Conservation (phyloP, 768 basidiomycete species). For the Suillus brevipes region DNA sequence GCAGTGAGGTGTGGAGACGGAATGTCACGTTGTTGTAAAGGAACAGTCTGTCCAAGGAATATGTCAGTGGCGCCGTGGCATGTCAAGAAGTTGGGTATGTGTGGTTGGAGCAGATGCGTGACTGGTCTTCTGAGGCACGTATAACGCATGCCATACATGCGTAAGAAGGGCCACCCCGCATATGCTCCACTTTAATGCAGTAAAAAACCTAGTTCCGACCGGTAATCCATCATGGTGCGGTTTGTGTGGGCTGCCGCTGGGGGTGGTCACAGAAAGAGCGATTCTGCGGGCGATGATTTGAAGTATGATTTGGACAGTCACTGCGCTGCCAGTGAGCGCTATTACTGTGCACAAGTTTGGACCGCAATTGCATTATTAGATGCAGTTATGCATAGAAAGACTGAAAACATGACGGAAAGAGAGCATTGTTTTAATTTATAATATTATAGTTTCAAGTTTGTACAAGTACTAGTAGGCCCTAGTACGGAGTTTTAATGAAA, state of each 20-base stretch:
- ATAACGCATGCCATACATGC: not conserved
- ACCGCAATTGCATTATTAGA: not conserved
- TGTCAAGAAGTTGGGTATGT: conserved; percentile 72
- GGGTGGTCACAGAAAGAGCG: not conserved
- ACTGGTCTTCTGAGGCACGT: not conserved
- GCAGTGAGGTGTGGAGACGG: conserved; percentile 95
- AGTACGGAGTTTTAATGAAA: too few relatives aligned
- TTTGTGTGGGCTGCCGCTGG: not conserved
- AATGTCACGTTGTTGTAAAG: conserved; percentile 97
- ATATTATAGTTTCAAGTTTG: too few relatives aligned
- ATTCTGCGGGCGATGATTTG: not conserved
- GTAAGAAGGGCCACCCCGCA: not conserved
- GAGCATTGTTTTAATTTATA: too few relatives aligned
- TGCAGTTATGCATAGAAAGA: not conserved
- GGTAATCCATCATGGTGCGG: not conserved
- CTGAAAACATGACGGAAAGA: not conserved
- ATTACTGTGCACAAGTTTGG: not conserved
- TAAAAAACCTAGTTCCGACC: not conserved
- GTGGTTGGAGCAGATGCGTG: not conserved
- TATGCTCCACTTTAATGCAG: not conserved
- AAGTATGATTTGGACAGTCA: not conserved
- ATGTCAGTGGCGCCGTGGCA: conserved; percentile 91
- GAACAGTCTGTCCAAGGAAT: conserved; percentile 95
- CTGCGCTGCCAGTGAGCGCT: not conserved
- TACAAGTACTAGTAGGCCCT: too few relatives aligned